These are phyloP conservation scores for Helicocarpus griseus DNA, from an alignment of 2,329 filamentous ascomycete genomes.

Conservation along the genomic window DNA sequence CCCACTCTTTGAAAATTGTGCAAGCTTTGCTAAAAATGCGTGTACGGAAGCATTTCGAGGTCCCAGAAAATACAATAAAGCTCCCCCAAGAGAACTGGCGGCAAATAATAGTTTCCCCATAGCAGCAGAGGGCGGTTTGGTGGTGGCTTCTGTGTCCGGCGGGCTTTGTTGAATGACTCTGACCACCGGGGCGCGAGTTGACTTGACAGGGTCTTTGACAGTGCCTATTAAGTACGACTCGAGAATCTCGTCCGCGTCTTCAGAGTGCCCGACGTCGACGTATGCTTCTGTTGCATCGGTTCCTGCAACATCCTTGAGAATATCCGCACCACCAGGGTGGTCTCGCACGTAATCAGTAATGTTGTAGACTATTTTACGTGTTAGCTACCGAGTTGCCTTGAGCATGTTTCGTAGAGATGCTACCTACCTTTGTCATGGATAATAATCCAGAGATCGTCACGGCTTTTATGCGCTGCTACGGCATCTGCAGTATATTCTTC, in stretches of 20 bases:
- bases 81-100: not conserved
- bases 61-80: not conserved
- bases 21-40: not conserved
- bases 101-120: not conserved
- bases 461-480: too few species aligned
- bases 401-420: not conserved
- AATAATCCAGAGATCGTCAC: not conserved
- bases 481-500: not conserved
- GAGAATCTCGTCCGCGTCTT: not conserved
- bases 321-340: not conserved
- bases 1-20: not conserved
- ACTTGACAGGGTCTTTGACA: too few species aligned
- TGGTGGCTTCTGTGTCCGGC: too few species aligned
- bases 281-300: not conserved
- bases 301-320: not conserved
- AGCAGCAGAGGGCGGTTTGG: not conserved
- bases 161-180: too few species aligned
- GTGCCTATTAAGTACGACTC: not conserved
- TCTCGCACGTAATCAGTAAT: not conserved
- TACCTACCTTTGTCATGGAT: not conserved
- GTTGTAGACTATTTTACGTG: not conserved
- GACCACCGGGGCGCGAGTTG: too few species aligned
- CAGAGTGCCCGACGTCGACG: not conserved
- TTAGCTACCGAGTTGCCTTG: not conserved
- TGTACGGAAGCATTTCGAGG: not conserved